Evolutionary conservation across 2,329 filamentous ascomycete genomes (phyloP), one percentile per base, ranked within the genome.

Genomic region (Nothomitra cinnamomea): DNA sequence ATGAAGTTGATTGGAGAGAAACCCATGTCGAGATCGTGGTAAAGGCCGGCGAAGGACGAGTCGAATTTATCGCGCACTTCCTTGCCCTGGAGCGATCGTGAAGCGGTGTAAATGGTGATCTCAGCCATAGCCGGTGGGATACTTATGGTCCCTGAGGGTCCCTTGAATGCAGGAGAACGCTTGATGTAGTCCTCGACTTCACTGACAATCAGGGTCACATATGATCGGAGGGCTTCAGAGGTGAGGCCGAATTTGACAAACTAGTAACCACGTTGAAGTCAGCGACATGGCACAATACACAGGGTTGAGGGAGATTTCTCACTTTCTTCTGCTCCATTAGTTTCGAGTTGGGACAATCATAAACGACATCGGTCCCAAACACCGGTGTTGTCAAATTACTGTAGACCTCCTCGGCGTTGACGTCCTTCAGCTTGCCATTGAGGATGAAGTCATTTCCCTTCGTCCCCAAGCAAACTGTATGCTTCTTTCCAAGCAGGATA

Each of bases 231-330:
- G 22, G 83, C 81, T 54, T 85, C 79, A 58, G 81, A 81, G 24
- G 83, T 87, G 53, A 89, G 78, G 57, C 83, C 83, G 61, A 83
- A 79, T 68, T 89, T 89, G 79, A 88, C 85, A 63, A 89, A 87
- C 82, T 79, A 36, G 22, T 15, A 15, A 8, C 19, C 41, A 54
- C 7, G 12, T n/a, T 38, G 25, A 36, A 35, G 10, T 35, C 15
- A 52, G 7, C 38, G 4, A 28, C 24, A 22, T 24, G 4, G 13
- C 13, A 40, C 17, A 19, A 36, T n/a, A 43, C 3, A 17, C 17
- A 28, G 19, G 40, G 32, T 21, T 5, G 15, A 17, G 13, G n/a
- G 22, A 19, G 22, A 19, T 35, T 45, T 21, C 52, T 21, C 42
- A 57, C 53, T 43, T 59, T 62, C 58, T 62, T 63, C 57, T 63